Evolutionary conservation across 805 yeast genomes (phyloP).

Genomic region (Pichia heedii): DNA sequence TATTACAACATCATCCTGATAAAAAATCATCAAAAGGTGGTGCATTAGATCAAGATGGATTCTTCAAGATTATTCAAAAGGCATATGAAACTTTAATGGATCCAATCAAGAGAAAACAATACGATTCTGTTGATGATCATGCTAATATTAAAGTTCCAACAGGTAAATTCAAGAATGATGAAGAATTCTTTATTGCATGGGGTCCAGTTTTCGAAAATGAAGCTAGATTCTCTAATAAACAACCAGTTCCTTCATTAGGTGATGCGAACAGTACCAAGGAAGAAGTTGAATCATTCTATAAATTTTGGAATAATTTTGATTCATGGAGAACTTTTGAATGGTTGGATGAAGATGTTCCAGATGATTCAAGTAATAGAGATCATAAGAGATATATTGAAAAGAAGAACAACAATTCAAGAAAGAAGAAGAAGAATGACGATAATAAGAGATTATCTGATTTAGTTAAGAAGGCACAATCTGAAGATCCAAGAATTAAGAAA

Average conservation of each 20-base stretch:
- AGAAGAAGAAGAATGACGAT: slow-evolving; percentile 96
- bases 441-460: slow-evolving; percentile 79
- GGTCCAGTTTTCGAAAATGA: slow-evolving; percentile 86
- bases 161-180: slow-evolving; percentile 26
- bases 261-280: slow-evolving; percentile 55
- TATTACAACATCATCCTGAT: slow-evolving; percentile 95
- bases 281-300: slow-evolving; percentile 81
- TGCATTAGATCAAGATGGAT: slow-evolving; percentile 78
- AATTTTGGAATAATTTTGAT: slow-evolving; percentile 88
- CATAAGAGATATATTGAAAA: slow-evolving; percentile 98
- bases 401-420: slow-evolving; percentile 93
- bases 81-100: slow-evolving; percentile 88
- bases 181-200: slow-evolving; percentile 86
- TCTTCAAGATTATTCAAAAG: slow-evolving; percentile 96
- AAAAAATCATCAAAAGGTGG: slow-evolving; percentile 89
- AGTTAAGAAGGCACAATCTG: slow-evolving; percentile 78
- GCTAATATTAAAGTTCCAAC: slow-evolving; percentile 82
- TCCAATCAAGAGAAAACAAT: slow-evolving; percentile 81
- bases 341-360: slow-evolving; percentile 98
- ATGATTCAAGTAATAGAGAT: slow-evolving; percentile 97
- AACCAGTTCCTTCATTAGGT: slow-evolving; percentile 84
- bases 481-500: slow-evolving; percentile 90
- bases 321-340: slow-evolving; percentile 98
- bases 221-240: slow-evolving; percentile 84
- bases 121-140: slow-evolving; percentile 85